phyloP scores from a whole-genome alignment of 2,329 filamentous ascomycete genomes.

The Amesomyces nigricolor region DNA sequence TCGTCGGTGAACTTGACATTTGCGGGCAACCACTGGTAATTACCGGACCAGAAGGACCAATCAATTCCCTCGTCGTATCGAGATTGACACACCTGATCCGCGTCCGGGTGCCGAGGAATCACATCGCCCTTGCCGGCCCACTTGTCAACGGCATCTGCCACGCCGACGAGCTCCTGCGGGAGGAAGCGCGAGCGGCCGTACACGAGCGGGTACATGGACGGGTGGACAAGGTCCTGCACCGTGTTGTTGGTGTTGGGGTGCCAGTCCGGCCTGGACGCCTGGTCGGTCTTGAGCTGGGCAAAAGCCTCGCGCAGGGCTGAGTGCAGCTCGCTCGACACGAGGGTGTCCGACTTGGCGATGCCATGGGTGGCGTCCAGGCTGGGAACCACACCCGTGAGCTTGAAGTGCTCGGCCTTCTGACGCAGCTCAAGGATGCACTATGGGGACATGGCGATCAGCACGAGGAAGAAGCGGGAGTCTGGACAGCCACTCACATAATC shows the following conservation, averaged over 20 bases:
- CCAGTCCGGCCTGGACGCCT: slow-evolving; percentile 42
- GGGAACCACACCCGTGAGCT: not conserved
- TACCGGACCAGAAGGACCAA: slow-evolving; percentile 25
- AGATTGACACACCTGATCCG: not conserved
- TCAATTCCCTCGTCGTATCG: not conserved
- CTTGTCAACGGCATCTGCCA: slow-evolving; percentile 24
- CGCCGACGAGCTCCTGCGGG: slow-evolving; percentile 28
- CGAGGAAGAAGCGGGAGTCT: not conserved
- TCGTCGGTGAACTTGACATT: slow-evolving; percentile 31
- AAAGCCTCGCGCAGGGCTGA: slow-evolving; percentile 36
- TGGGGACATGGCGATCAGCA: not conserved
- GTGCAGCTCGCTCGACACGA: slow-evolving; percentile 32
- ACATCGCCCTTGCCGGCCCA: slow-evolving; percentile 27
- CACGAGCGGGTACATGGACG: slow-evolving; percentile 52
- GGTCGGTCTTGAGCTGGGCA: slow-evolving; percentile 39
- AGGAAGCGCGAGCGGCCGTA: slow-evolving; percentile 35
- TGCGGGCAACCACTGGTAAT: slow-evolving; percentile 34
- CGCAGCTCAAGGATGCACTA: slow-evolving; percentile 10
- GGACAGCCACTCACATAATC: not conserved
- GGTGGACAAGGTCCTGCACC: slow-evolving; percentile 55
- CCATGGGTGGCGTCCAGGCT: slow-evolving; percentile 11
- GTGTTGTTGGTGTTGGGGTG: slow-evolving; percentile 48
- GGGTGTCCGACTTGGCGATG: slow-evolving; percentile 49
- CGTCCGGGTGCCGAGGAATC: slow-evolving; percentile 5
- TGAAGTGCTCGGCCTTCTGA: slow-evolving; percentile 6